Base-by-base conservation (phyloP, 768 basidiomycete genomes). In the Lenzites betulinus region DNA sequence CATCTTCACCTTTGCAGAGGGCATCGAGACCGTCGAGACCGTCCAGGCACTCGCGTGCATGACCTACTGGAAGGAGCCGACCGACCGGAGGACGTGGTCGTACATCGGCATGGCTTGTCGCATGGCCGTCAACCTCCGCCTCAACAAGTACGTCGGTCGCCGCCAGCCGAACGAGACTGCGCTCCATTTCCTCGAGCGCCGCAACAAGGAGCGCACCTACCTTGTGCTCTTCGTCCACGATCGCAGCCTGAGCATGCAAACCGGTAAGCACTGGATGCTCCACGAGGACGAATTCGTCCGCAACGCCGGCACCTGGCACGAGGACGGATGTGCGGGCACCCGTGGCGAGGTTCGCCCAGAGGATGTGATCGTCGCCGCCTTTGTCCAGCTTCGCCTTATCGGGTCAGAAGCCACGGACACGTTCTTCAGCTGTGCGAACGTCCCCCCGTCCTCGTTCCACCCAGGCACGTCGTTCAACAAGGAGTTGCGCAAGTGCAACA, bases 1-100 rank as follows among this genome's bases (percentile, higher is more conserved):
- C n/a, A 79, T 89, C 26, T 83, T 84, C 59, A 91, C 92, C 9
- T 93, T 95, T 67, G 80, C 85, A 33, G 86, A 89, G 63, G 82
- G 81, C n/a, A 87, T 83, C 83, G 89, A 91, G 71, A 81, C 86
- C 62, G 86, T 95, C 53, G 93, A 94, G 73, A 86, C 93, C 22
- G 89, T 92, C 4, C 94, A 96, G 74, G 91, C 92, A 26, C 91
- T 93, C 71, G 88, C 90, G 20, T 93, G 92, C 67, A 78, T 95
- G 61, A 92, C 88, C 39, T 95, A 95, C 73, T 95, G 92, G 92
- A 88, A 83, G 70, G 90, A 92, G 66, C 89, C 92, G 41, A 87
- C 90, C 63, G 94, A 96, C 66, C 90, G 85, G 56, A 83, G 88
- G 46, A 92, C 91, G 13, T 94, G 92, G 92, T 89, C 83, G 54